Percentiles rank a stretch among this genome's conserved stretches.
phyloP scores from a whole-genome alignment of 2,329 filamentous ascomycete genomes.

The Colletotrichum lupini region DNA sequence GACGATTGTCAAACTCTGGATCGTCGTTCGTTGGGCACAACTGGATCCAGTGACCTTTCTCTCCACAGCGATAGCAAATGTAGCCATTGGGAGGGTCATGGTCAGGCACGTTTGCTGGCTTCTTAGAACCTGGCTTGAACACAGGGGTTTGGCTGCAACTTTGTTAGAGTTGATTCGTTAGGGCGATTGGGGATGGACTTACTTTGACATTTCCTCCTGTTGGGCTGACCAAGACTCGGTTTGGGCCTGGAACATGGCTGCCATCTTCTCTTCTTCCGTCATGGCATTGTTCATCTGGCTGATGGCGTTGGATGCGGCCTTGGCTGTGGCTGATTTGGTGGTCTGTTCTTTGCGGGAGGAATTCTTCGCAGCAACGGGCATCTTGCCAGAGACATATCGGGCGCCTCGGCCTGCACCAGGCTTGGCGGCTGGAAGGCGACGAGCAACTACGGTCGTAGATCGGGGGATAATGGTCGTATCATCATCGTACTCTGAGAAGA shows the following conservation, averaged over 20 bases:
- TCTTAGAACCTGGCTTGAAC: slow-evolving; percentile 70
- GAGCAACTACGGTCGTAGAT: slow-evolving; percentile 92
- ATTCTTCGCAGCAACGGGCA: slow-evolving; percentile 89
- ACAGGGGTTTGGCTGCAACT: slow-evolving; percentile 70
- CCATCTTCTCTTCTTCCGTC: slow-evolving; percentile 94
- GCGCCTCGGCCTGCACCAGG: slow-evolving; percentile 90
- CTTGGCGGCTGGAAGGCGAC: slow-evolving; percentile 84
- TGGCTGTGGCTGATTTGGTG: slow-evolving; percentile 67
- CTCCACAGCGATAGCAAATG: slow-evolving; percentile 94
- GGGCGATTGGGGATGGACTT: slow-evolving; percentile 45
- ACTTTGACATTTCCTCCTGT: slow-evolving; percentile 92
- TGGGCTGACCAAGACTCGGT: slow-evolving; percentile 93
- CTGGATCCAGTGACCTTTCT: slow-evolving; percentile 99
- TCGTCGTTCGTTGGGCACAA: slow-evolving; percentile 98
- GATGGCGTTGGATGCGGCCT: slow-evolving; percentile 67
- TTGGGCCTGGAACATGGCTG: slow-evolving; percentile 90
- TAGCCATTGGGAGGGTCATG: slow-evolving; percentile 95
- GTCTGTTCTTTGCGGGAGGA: slow-evolving; percentile 73
- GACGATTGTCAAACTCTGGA: slow-evolving; percentile 92
- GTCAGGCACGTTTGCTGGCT: slow-evolving; percentile 82
- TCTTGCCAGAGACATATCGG: slow-evolving; percentile 95
- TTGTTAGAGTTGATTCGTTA: slow-evolving; percentile 39
- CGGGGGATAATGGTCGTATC: slow-evolving; percentile 97
- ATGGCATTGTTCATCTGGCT: slow-evolving; percentile 79
- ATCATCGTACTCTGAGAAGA: slow-evolving; percentile 87